A percentile compares a stretch with the other conserved stretches of the same genome.
These are phyloP conservation scores for Domatiomyces globalis DNA, from an alignment of 2,329 filamentous ascomycete genomes.

Conservation along the genomic window DNA sequence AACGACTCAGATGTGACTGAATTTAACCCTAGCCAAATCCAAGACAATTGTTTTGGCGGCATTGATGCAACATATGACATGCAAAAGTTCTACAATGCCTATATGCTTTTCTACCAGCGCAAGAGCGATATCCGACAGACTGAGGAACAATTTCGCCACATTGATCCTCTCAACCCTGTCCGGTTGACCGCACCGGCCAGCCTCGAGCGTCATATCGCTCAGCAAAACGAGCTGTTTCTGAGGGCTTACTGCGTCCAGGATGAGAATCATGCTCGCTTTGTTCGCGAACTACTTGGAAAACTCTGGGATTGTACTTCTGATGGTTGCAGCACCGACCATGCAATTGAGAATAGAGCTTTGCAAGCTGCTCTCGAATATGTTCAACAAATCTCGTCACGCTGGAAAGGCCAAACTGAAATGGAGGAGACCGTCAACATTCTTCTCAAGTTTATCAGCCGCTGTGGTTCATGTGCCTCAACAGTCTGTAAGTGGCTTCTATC, in stretches of 20 bases:
- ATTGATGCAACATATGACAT: conserved; percentile 34
- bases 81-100: conserved; percentile 67
- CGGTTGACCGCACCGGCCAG: conserved; percentile 32
- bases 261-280: conserved; percentile 52
- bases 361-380: conserved; percentile 44
- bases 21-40: conserved; percentile 63
- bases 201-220: conserved; percentile 44
- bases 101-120: conserved; percentile 96
- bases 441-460: conserved; percentile 33
- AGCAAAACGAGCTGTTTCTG: conserved; percentile 59
- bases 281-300: conserved; percentile 47
- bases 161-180: conserved; percentile 36
- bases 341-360: conserved; percentile 31
- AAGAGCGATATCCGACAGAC: conserved; percentile 48
- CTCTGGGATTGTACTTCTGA: conserved; percentile 37
- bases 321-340: conserved; percentile 36
- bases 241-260: conserved; percentile 71
- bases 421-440: conserved; percentile 43
- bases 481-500: conserved; percentile 13
- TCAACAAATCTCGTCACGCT: conserved; percentile 59
- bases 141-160: conserved; percentile 33
- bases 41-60: conserved; percentile 68
- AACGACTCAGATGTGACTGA: conserved; percentile 72
- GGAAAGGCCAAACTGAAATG: conserved; percentile 54
- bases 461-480: conserved; percentile 10